Evolutionary conservation across 2,329 filamentous ascomycete genomes (phyloP).

Genomic region (Dissoconium aciculare): DNA sequence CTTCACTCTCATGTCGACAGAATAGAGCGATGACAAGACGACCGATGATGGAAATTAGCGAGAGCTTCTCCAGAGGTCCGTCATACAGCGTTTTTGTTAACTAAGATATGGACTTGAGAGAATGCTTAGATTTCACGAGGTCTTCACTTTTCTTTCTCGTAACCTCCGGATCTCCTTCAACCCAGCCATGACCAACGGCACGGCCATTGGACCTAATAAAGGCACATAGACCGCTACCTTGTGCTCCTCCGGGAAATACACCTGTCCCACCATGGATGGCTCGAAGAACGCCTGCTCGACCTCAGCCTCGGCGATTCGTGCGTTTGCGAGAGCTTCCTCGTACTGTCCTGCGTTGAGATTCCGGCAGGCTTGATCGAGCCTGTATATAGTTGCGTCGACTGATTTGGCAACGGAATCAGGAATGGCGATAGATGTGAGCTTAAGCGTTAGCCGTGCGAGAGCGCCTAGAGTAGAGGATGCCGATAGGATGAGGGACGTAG

Average conservation of each 20-base stretch:
- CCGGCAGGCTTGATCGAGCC: slow-evolving; percentile 63
- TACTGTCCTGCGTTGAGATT: slow-evolving; percentile 48
- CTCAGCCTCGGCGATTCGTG: slow-evolving; percentile 70
- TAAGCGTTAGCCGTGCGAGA: slow-evolving; percentile 67
- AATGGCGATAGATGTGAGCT: slow-evolving; percentile 80
- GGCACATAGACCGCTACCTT: slow-evolving; percentile 94
- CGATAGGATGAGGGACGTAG: slow-evolving; percentile 70
- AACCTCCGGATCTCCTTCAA: slow-evolving; percentile 55
- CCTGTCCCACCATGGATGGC: slow-evolving; percentile 95
- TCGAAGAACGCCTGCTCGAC: slow-evolving; percentile 95
- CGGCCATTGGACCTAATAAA: slow-evolving; percentile 74
- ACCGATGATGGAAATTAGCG: too few relatives aligned
- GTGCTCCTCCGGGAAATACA: slow-evolving; percentile 97
- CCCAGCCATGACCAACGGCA: slow-evolving; percentile 71
- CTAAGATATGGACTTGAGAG: too few relatives aligned
- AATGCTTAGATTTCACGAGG: too few relatives aligned
- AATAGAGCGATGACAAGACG: too few relatives aligned
- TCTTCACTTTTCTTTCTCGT: slow-evolving; percentile 9
- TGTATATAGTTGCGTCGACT: slow-evolving; percentile 62
- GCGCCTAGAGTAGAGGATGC: slow-evolving; percentile 91
- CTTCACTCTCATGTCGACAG: too few relatives aligned
- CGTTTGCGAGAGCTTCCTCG: slow-evolving; percentile 57
- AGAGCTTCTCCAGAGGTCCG: too few relatives aligned
- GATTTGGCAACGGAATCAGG: slow-evolving; percentile 74
- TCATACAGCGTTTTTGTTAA: too few relatives aligned